These are phyloP conservation scores for Candida multigemmis DNA, from an alignment of 805 yeast species.

Conservation along the genomic window DNA sequence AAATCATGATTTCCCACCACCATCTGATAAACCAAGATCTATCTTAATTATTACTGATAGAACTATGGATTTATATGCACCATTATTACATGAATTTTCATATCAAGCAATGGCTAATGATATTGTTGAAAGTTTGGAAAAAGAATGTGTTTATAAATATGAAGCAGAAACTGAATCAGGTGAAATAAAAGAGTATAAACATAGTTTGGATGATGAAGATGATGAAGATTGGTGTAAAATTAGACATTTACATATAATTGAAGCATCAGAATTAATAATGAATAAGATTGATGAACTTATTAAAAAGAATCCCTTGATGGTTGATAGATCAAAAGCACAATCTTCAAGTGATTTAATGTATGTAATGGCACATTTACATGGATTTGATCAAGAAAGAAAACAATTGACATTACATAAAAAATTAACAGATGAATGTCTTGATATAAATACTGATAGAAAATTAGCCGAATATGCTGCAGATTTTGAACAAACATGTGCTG, in stretches of 20 bases:
- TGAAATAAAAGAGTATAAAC: conserved; percentile 18
- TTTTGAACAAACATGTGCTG: conserved; percentile 75
- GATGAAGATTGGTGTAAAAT: conserved; percentile 69
- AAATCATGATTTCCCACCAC: conserved; percentile 57
- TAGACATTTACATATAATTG: conserved; percentile 69
- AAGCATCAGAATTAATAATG: conserved; percentile 55
- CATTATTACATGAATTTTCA: conserved; percentile 79
- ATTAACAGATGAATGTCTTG: conserved; percentile 57
- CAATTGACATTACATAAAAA: conserved; percentile 51
- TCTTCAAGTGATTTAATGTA: conserved; percentile 65
- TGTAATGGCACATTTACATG: conserved; percentile 62
- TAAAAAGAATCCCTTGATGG: conserved; percentile 65
- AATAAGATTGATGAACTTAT: conserved; percentile 55
- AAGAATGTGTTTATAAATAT: conserved; percentile 40
- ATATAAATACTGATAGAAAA: conserved; percentile 45
- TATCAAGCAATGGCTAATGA: conserved; percentile 93
- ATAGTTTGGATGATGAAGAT: conserved; percentile 44
- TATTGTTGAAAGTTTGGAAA: conserved; percentile 36
- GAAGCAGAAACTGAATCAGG: conserved; percentile 46
- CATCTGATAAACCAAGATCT: conserved; percentile 54
- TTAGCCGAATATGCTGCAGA: conserved; percentile 67
- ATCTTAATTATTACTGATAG: conserved; percentile 75
- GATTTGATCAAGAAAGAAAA: conserved; percentile 59
- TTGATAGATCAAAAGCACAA: conserved; percentile 56
- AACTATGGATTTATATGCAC: conserved; percentile 73